Evolutionary conservation across 1,139 yeast genomes (phyloP).

Genomic region (Schwanniomyces etchellsii): DNA sequence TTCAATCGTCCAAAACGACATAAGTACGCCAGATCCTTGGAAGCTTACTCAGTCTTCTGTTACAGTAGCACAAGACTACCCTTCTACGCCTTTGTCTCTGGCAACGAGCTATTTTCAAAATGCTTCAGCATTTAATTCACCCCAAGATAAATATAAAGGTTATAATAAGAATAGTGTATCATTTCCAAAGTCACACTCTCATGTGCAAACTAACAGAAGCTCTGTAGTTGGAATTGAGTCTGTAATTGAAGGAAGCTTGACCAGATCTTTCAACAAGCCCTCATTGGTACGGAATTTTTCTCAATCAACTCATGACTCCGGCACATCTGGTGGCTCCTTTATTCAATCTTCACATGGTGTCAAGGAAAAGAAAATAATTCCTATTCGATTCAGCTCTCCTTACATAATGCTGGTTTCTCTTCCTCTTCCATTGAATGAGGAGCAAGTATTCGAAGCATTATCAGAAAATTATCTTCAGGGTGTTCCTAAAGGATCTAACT

Average conservation of each 20-base stretch:
- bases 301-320: conserved; percentile 34
- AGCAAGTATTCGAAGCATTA: conserved; percentile 33
- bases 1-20: too few species aligned
- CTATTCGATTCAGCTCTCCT: conserved; percentile 30
- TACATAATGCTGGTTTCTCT: conserved; percentile 40
- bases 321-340: conserved; percentile 13
- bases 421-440: conserved; percentile 41
- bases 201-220: neutral
- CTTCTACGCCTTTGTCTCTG: neutral
- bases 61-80: too few species aligned
- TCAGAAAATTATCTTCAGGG: conserved; percentile 37
- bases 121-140: neutral
- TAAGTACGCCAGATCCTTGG: too few species aligned
- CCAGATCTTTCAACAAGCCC: conserved; percentile 1
- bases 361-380: conserved; percentile 8
- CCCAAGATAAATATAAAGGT: neutral
- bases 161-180: neutral
- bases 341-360: conserved; percentile 9
- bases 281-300: conserved; percentile 15
- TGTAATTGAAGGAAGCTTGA: neutral
- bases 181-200: neutral
- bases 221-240: neutral
- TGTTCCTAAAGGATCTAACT: conserved; percentile 44
- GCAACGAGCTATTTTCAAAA: neutral
- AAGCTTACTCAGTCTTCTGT: too few species aligned